Percentiles rank a stretch among this genome's conserved stretches.
phyloP scores from a whole-genome alignment of 768 basidiomycete genomes.

The Suillus placidus region DNA sequence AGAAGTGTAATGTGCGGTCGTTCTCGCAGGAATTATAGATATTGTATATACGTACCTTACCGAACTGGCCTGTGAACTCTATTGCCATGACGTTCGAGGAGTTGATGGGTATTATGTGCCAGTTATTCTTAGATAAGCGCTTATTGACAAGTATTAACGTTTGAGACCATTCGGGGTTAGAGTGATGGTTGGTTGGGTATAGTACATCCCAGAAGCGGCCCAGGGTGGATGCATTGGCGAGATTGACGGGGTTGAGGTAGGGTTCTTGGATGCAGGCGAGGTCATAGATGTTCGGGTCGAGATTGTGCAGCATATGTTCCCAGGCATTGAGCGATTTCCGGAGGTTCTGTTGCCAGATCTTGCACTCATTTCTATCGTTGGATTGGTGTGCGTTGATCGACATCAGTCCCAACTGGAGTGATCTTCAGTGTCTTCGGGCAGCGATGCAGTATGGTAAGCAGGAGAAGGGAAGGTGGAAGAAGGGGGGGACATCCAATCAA shows the following conservation, averaged over 20 bases:
- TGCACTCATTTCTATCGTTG: no score
- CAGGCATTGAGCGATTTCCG: no score
- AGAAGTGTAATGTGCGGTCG: neutral
- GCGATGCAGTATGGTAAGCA: no score
- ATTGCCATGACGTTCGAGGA: neutral
- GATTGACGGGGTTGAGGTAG: constrained; percentile 24
- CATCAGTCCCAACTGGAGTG: no score
- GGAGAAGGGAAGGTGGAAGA: no score
- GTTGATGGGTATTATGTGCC: neutral
- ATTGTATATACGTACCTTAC: neutral
- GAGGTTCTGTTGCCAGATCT: no score
- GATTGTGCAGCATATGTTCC: no score
- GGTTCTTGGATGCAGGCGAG: constrained; percentile 43
- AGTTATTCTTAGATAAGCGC: neutral
- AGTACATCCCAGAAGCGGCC: constrained; percentile 18
- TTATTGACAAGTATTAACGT: neutral
- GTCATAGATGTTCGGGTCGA: constrained; percentile 16
- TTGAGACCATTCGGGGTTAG: rapidly evolving
- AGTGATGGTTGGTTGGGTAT: constrained; percentile 16
- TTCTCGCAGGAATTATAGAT: neutral
- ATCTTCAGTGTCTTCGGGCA: no score
- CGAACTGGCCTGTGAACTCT: neutral
- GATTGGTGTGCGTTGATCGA: no score
- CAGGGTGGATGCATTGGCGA: constrained; percentile 16
- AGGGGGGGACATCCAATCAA: no score